phyloP scores from a whole-genome alignment of 176 grass and related monocot species.

The Juncus inflexus region DNA sequence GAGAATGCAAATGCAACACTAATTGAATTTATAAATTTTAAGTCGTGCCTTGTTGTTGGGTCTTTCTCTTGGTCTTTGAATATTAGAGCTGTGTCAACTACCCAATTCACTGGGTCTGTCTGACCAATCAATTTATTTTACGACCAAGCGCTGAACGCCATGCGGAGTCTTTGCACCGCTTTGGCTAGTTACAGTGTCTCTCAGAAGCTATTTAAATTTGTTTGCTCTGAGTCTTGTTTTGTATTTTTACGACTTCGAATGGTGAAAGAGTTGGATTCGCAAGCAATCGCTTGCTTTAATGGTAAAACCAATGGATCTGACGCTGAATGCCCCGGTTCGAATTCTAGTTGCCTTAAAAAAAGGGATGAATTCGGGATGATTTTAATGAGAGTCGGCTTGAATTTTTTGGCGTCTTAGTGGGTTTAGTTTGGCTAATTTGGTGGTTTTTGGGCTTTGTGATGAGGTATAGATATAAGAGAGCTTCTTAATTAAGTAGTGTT shows the following conservation, averaged over 20 bases:
- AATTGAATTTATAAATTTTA: too few relatives aligned
- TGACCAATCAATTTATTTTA: slow-evolving; percentile 79
- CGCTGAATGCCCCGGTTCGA: too few relatives aligned
- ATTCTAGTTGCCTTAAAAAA: neutral
- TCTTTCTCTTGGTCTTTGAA: too few relatives aligned
- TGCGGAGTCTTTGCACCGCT: slow-evolving; percentile 72
- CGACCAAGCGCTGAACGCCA: slow-evolving; percentile 57
- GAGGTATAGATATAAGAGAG: slow-evolving; percentile 78
- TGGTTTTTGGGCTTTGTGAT: slow-evolving; percentile 51
- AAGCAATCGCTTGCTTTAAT: too few relatives aligned
- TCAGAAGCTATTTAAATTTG: slow-evolving; percentile 69
- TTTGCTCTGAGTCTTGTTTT: slow-evolving; percentile 60
- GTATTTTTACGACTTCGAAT: slow-evolving; percentile 48
- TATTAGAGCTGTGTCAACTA: too few relatives aligned
- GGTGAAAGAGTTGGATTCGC: neutral
- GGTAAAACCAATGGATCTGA: too few relatives aligned
- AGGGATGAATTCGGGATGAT: slow-evolving; percentile 79
- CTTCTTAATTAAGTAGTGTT: slow-evolving; percentile 26
- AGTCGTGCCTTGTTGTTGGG: too few relatives aligned
- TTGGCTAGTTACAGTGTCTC: slow-evolving; percentile 52
- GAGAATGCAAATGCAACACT: too few relatives aligned
- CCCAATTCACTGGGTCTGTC: slow-evolving; percentile 33
- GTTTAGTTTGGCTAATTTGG: slow-evolving; percentile 56
- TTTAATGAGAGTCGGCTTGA: slow-evolving; percentile 85
- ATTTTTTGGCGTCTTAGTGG: slow-evolving; percentile 71